Conservation (phyloP, 1,284 basidiomycete genomes). For the Mycosarcoma mackinlayi region DNA sequence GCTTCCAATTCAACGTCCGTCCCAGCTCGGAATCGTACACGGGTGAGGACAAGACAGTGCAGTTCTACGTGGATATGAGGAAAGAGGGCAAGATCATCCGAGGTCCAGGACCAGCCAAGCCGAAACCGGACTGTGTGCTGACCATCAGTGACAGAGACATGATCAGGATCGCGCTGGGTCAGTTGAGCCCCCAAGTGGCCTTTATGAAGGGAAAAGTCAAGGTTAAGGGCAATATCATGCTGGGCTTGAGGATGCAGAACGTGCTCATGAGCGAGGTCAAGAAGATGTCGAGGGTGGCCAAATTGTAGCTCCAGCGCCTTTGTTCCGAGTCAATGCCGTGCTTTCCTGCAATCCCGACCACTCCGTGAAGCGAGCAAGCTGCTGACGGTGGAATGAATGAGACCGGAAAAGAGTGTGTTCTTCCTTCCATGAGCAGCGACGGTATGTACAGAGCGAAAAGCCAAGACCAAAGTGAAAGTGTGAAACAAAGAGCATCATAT, state of each 20-base stretch:
- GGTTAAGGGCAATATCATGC: conserved; percentile 60
- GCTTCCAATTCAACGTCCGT: conserved; percentile 54
- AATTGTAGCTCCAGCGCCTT: conserved; percentile 30
- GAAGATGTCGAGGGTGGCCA: conserved; percentile 50
- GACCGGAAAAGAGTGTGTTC: too few species aligned
- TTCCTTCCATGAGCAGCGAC: neutral
- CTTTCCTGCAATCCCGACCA: too few species aligned
- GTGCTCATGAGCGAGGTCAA: conserved; percentile 56
- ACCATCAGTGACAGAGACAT: conserved; percentile 58
- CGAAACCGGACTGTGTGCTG: conserved; percentile 55
- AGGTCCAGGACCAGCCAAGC: conserved; percentile 45
- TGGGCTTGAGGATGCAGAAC: conserved; percentile 54
- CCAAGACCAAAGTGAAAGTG: neutral
- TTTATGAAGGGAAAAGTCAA: conserved; percentile 60
- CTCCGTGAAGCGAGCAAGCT: too few species aligned
- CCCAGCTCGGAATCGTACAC: conserved; percentile 25
- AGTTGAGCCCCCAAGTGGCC: conserved; percentile 52
- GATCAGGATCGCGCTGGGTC: conserved; percentile 54
- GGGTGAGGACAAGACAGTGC: conserved; percentile 21
- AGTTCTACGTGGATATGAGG: conserved; percentile 59
- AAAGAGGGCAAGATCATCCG: conserved; percentile 43
- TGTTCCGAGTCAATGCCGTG: neutral
- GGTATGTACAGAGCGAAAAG: conserved; percentile 3
- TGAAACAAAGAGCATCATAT: neutral
- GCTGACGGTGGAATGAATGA: neutral